Conservation (phyloP, 1,284 basidiomycete species). For the Ceratobasidium papillatum region DNA sequence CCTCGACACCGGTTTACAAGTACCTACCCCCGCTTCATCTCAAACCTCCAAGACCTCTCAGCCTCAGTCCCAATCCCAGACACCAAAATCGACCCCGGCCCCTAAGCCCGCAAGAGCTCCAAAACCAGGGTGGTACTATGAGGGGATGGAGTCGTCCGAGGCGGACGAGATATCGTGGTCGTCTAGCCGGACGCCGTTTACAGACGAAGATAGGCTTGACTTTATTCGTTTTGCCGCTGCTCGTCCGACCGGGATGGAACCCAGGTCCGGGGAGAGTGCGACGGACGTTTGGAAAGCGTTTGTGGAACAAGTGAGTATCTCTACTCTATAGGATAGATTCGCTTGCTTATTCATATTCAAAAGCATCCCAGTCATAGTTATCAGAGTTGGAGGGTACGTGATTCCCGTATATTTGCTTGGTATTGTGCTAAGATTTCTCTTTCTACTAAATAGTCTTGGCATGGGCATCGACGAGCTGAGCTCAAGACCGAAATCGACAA, state of each 20-base stretch:
- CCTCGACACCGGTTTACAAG: neutral
- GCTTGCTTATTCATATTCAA: neutral
- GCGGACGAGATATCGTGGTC: neutral
- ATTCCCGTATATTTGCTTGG: neutral
- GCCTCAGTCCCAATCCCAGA: neutral
- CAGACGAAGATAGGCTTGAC: neutral
- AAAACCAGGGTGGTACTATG: constrained; percentile 9
- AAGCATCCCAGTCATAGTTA: constrained; percentile 17
- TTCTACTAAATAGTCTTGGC: constrained; percentile 16
- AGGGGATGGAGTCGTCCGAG: neutral
- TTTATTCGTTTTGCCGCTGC: constrained; percentile 33
- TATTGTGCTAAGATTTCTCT: neutral
- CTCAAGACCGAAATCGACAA: neutral
- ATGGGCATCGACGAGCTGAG: constrained; percentile 24
- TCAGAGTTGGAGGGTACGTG: constrained; percentile 35
- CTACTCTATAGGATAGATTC: neutral
- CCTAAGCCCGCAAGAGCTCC: neutral
- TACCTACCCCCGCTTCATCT: neutral
- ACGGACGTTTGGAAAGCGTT: constrained; percentile 21
- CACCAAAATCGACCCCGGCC: neutral
- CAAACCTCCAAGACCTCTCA: neutral
- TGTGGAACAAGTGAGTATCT: neutral
- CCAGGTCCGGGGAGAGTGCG: neutral
- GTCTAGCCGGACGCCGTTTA: neutral
- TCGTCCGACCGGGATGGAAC: constrained; percentile 34